Conservation (phyloP, 2,329 filamentous ascomycete genomes). For the Exophiala mesophila region DNA sequence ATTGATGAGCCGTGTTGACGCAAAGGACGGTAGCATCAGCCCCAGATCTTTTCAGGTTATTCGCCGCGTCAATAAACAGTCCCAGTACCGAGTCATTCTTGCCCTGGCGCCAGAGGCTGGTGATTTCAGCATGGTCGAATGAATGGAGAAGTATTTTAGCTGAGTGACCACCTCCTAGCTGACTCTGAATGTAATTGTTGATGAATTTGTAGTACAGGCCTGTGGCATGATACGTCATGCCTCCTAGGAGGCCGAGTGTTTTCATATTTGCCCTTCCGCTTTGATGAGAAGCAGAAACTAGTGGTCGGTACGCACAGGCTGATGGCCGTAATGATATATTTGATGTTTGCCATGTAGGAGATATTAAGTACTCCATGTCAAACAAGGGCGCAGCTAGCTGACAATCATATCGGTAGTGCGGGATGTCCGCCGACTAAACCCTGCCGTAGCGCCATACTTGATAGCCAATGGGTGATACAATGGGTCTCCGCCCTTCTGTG, state of each 20-base stretch:
- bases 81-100: background rate
- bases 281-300: too few species aligned
- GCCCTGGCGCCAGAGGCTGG: background rate
- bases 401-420: too few species aligned
- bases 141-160: slow-evolving; percentile 9
- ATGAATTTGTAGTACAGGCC: slow-evolving; percentile 9
- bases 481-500: too few species aligned
- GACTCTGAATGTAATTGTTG: slow-evolving; percentile 3
- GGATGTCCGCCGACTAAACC: too few species aligned
- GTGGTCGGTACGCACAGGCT: too few species aligned
- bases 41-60: background rate
- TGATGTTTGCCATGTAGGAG: too few species aligned
- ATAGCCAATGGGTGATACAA: too few species aligned
- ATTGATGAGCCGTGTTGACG: slow-evolving; percentile 9
- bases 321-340: too few species aligned
- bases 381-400: too few species aligned
- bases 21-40: slow-evolving; percentile 2
- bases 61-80: background rate
- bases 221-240: slow-evolving; percentile 9
- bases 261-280: slow-evolving; percentile 4
- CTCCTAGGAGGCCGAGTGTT: slow-evolving; percentile 11
- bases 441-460: too few species aligned
- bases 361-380: too few species aligned
- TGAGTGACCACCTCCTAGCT: slow-evolving; percentile 6
- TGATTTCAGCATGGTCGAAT: slow-evolving; percentile 9